Percentiles rank a stretch among this genome's conserved stretches.
phyloP scores from a whole-genome alignment of 805 yeast genomes.

The Zygosaccharomyces kombuchaensis region DNA sequence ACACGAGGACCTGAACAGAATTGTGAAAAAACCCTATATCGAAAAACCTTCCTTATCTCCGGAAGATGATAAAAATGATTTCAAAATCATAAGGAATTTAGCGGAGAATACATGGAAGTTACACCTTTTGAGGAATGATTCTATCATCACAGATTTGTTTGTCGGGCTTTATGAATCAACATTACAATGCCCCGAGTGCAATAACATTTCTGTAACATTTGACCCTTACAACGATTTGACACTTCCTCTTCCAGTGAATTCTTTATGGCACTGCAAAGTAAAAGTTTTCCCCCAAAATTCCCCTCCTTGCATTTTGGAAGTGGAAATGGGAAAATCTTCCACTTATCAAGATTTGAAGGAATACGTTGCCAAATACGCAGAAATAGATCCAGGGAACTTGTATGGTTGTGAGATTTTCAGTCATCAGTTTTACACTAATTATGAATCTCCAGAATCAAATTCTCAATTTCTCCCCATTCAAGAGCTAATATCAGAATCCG shows the following conservation, averaged over 20 bases:
- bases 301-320: conserved; percentile 51
- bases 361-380: conserved; percentile 50
- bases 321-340: conserved; percentile 65
- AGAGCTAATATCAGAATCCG: conserved; percentile 60
- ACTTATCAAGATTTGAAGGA: conserved; percentile 58
- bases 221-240: conserved; percentile 93
- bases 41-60: conserved; percentile 76
- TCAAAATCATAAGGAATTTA: conserved; percentile 49
- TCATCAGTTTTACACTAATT: conserved; percentile 63
- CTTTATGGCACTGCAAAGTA: conserved; percentile 65
- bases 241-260: conserved; percentile 75
- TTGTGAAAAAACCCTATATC: conserved; percentile 74
- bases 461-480: conserved; percentile 55
- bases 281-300: conserved; percentile 57
- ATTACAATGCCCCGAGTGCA: conserved; percentile 79
- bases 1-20: conserved; percentile 89
- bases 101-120: conserved; percentile 78
- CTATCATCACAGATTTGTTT: conserved; percentile 78
- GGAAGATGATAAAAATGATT: conserved; percentile 55
- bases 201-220: conserved; percentile 76
- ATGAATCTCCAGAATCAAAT: conserved; percentile 54
- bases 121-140: conserved; percentile 76
- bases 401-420: conserved; percentile 61
- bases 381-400: conserved; percentile 36
- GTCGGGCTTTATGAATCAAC: conserved; percentile 91